Evolutionary conservation across 805 yeast species (phyloP).

Genomic region (Candida morakotiae): DNA sequence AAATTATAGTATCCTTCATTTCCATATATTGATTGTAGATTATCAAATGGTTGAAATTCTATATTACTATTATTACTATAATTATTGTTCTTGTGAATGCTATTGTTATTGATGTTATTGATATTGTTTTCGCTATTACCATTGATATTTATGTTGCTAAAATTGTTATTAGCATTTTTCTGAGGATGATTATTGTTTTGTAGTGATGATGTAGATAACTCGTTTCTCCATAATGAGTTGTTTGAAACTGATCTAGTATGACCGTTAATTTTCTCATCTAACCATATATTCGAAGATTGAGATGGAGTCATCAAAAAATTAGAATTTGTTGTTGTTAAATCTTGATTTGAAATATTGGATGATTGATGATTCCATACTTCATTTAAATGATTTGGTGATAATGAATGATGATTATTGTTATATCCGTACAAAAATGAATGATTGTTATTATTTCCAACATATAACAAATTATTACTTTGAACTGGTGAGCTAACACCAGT

Average conservation of each 20-base stretch:
- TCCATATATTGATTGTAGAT: slow-evolving; percentile 5
- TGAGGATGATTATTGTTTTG: slow-evolving; percentile 8
- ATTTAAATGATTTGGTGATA: slow-evolving; percentile 6
- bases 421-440: slow-evolving; percentile 7
- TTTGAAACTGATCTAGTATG: slow-evolving; percentile 16
- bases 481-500: slow-evolving; percentile 8
- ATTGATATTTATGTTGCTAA: neutral
- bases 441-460: slow-evolving; percentile 2
- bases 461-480: slow-evolving; percentile 2
- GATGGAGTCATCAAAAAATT: slow-evolving; percentile 11
- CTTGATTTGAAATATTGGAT: neutral
- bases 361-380: slow-evolving; percentile 6
- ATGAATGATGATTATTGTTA: slow-evolving; percentile 5
- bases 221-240: slow-evolving; percentile 20
- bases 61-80: neutral
- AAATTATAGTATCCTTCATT: neutral
- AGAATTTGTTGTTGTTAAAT: neutral
- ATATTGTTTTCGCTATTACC: no score
- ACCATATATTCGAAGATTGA: slow-evolving; percentile 9
- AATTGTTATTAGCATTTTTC: neutral
- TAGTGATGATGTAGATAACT: slow-evolving; percentile 3
- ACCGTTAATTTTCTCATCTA: slow-evolving; percentile 10
- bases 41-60: slow-evolving; percentile 10
- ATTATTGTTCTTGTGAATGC: no score
- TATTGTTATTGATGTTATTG: no score